Conservation (phyloP, 208 protist species). For the Leishmania tarentolae region DNA sequence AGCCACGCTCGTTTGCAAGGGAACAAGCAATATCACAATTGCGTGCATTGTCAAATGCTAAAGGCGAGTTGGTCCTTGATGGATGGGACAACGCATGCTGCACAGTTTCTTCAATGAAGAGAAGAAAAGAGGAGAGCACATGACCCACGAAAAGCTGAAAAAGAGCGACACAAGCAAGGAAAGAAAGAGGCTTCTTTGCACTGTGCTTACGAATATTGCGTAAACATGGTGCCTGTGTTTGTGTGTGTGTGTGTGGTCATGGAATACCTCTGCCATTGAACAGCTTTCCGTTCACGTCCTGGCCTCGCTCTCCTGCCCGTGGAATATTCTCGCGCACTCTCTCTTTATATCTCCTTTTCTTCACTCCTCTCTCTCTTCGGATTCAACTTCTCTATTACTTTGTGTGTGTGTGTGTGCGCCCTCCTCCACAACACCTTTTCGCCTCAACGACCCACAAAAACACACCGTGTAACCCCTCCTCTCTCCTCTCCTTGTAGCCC, state of each 20-base stretch:
- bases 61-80: background rate
- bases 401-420: background rate
- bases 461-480: background rate
- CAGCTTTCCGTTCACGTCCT: background rate
- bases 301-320: background rate
- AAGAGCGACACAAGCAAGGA: background rate
- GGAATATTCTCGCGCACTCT: slow-evolving; percentile 1
- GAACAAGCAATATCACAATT: background rate
- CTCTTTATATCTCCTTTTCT: background rate
- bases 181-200: no score
- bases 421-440: background rate
- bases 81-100: background rate
- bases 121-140: background rate
- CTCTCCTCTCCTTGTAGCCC: background rate
- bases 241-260: background rate
- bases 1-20: background rate
- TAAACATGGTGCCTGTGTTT: background rate
- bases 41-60: background rate
- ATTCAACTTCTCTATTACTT: background rate
- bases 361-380: background rate
- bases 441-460: background rate
- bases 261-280: no score
- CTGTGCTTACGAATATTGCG: no score
- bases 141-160: background rate
- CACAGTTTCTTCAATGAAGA: background rate